Percentiles rank a stretch among this genome's conserved stretches.
Evolutionary conservation across 768 basidiomycete genomes (phyloP).

Genomic region (Leccinellum rugosiceps): DNA sequence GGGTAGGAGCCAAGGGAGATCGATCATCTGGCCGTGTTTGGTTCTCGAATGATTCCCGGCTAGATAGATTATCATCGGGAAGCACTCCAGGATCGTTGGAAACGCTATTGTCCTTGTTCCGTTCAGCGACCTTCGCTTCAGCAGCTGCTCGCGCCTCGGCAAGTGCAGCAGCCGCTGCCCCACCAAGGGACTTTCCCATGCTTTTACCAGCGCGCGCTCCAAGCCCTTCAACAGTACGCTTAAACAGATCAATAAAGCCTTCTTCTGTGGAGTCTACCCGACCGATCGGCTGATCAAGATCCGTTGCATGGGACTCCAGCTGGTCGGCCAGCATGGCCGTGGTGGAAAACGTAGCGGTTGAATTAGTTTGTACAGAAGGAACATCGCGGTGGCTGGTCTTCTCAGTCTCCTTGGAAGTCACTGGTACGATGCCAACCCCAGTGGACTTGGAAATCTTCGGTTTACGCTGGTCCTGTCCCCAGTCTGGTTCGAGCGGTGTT

Average conservation of each 20-base stretch:
- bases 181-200: conserved; percentile 60
- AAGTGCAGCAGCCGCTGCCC: conserved; percentile 49
- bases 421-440: conserved; percentile 34
- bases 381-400: neutral
- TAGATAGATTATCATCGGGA: conserved; percentile 9
- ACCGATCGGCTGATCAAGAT: conserved; percentile 15
- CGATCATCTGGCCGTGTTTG: conserved; percentile 2
- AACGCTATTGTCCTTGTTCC: conserved; percentile 47
- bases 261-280: conserved; percentile 23
- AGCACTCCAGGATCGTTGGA: conserved; percentile 25
- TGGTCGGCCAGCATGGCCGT: neutral
- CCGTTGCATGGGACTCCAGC: conserved; percentile 25
- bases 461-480: conserved; percentile 42
- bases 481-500: conserved; percentile 10
- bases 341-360: neutral
- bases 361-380: conserved; percentile 4
- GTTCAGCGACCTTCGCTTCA: conserved; percentile 65
- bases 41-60: conserved; percentile 3
- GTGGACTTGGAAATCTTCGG: conserved; percentile 48
- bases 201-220: conserved; percentile 57
- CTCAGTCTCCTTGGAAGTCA: conserved; percentile 10
- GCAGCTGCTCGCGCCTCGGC: conserved; percentile 66
- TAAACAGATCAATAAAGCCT: conserved; percentile 63
- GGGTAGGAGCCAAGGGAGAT: neutral
- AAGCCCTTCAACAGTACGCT: conserved; percentile 67